Evolutionary conservation across 192 early-diverging fungal species (phyloP), one percentile per base, ranked within the genome.

Genomic region (Mortierella claussenii): DNA sequence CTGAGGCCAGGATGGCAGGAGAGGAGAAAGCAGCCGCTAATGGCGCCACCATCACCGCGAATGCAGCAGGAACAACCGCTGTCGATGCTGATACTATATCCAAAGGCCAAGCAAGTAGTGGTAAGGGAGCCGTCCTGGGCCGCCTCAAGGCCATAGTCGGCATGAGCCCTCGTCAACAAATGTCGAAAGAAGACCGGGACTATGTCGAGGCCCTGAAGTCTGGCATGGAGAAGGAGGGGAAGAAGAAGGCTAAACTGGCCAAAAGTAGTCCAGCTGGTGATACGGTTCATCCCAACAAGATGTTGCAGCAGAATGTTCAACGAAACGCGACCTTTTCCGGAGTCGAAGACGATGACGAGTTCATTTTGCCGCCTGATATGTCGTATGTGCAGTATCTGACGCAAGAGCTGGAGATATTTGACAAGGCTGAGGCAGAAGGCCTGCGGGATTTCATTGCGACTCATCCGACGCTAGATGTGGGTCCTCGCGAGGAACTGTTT

Each of bases 401-500:
- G n/a, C 58, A 62, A n/a, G 73, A 76, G 4, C 59, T 76, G 4
- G 64, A 76, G 28, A 40, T 55, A 20, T 76, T 76, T 27, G 73
- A 76, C 65, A 55, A 67, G 11, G 73, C 73, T 0, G 73, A 76
- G 46, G 73, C 73, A 2, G 31, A 67, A n/a, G 65, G 73, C 21
- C 73, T 76, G 3, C 64, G 59, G 2, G 65, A 76, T 32, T 76
- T 76, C 30, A 76, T 76, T 57, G 21, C 73, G 0, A 67, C 73
- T n/a, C 73, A 76, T 34, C 73, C 73, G 13, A 67, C 64, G 3
- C 45, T 76, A 43, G 73, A 76, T 43, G 64, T 76, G 1, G 73
- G 73, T 31, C 78, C 79, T 4, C 69, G 81, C 12, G 81, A 85
- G 46, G 83, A 85, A 40, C 33, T 85, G 5, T 85, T 82, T 34